Base-by-base conservation (phyloP, 306 rosid genomes). In the Trifolium fragiferum region DNA sequence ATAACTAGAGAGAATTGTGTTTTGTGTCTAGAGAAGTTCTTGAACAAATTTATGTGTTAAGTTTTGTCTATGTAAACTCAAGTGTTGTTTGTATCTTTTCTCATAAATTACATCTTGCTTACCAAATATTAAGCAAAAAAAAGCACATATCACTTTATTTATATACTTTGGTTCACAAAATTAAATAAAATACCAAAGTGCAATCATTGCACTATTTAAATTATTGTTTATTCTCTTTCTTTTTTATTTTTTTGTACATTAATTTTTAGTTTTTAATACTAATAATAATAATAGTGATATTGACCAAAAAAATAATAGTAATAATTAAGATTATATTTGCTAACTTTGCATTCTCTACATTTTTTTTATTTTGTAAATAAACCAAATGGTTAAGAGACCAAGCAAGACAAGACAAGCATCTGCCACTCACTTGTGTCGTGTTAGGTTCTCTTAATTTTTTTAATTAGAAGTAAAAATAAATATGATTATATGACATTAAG, bases 151-250 rank as follows among this genome's bases (percentile, higher is more conserved):
- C 8, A 43, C 55, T 66, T 66, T 66, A 66, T 41, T 66, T 21
- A 66, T 41, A 66, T 41, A 43, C 71, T 21, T 66, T 66, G 71
- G 71, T 41, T 40, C 37, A 3, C 8, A 4, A 43, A 66, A 13
- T 21, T 66, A 23, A 66, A 66, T 66, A 66, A 66, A 66, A 41
- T 66, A 66, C 69, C 55, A 46, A 43, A 66, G 71, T 66, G 55
- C 55, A 21, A 7, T 13, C 21, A 33, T 66, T 66, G 71, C 55
- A 66, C 55, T 21, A 43, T 23, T 21, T 11, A 21, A 64, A 64
- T 9, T 62, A 60, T 54, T 9, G 14, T 54, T 19, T 20, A 6
- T 8, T 53, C 7, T 50, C 5, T 16, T 50, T 50, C 23, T 16
- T 16, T 50, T 49, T 1, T 1, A 37, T 37, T 37, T 37, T 30